phyloP scores from a whole-genome alignment of 371 early-diverging fungal genomes.

The Quaeritorhiza haematococci region DNA sequence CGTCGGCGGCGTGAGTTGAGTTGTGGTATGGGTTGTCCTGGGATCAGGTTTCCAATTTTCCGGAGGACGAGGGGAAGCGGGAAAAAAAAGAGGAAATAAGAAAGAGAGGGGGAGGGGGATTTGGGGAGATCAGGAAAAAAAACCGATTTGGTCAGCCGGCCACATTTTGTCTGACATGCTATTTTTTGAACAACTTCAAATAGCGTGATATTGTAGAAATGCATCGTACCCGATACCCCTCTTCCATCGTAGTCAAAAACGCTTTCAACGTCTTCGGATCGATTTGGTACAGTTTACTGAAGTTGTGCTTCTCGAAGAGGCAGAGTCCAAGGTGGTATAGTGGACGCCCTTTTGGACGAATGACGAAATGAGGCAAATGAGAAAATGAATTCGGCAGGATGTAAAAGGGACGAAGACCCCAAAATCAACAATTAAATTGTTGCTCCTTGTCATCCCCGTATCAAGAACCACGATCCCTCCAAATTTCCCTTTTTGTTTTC shows the following conservation, averaged over 20 bases:
- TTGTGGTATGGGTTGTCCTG: slow-evolving; percentile 44
- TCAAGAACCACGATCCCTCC: no score
- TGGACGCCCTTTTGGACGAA: slow-evolving; percentile 38
- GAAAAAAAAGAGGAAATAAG: no score
- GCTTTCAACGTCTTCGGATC: slow-evolving; percentile 20
- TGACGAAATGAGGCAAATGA: no score
- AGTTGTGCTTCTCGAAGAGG: slow-evolving; percentile 21
- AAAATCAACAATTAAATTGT: slow-evolving; percentile 5
- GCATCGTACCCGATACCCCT: slow-evolving; percentile 19
- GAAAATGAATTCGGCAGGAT: no score
- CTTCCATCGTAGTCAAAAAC: slow-evolving; percentile 31
- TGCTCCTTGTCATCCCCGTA: no score
- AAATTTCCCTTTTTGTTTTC: no score
- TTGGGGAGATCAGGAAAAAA: no score
- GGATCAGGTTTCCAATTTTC: no score
- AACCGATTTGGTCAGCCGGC: neutral
- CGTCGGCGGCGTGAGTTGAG: slow-evolving; percentile 53
- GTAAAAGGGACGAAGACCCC: slow-evolving; percentile 9
- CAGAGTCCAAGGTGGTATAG: slow-evolving; percentile 26
- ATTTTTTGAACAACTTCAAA: neutral
- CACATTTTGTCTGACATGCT: no score
- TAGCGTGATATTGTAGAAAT: neutral
- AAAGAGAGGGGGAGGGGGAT: no score
- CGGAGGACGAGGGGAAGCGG: no score
- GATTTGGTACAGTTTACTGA: slow-evolving; percentile 20